A percentile compares a stretch with the other conserved stretches of the same genome.
These are phyloP conservation scores for Pythium oligandrum DNA, from an alignment of 352 stramenopile species.

Conservation along the genomic window DNA sequence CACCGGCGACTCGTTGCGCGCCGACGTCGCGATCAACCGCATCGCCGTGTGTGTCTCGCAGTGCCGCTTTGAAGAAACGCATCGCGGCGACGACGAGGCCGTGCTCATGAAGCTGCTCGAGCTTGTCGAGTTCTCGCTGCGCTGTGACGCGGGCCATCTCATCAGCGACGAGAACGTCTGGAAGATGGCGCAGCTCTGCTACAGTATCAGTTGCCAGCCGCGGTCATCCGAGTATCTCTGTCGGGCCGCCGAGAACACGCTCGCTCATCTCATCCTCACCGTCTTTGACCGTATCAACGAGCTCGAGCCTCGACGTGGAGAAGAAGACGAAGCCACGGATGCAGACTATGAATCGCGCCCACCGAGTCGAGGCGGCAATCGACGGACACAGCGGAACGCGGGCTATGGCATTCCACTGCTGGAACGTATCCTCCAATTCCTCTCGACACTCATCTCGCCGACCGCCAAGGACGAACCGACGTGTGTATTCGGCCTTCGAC, in stretches of 20 bases:
- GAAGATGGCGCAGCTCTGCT: conserved; percentile 95
- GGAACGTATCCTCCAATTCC: conserved; percentile 92
- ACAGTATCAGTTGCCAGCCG: conserved; percentile 92
- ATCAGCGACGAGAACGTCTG: conserved; percentile 92
- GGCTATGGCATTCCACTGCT: conserved; percentile 87
- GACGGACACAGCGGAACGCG: neutral
- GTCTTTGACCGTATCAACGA: conserved; percentile 92
- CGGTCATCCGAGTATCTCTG: conserved; percentile 89
- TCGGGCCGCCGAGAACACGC: conserved; percentile 93
- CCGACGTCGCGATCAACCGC: conserved; percentile 90
- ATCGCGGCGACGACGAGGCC: conserved; percentile 88
- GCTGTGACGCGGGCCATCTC: conserved; percentile 87
- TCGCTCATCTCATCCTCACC: conserved; percentile 96
- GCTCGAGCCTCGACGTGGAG: conserved; percentile 28
- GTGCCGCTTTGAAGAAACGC: conserved; percentile 95
- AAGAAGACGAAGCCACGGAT: conserved; percentile 13
- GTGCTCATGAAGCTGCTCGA: conserved; percentile 96
- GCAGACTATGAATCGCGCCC: conserved; percentile 2
- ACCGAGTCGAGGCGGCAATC: neutral
- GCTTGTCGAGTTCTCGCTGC: conserved; percentile 93
- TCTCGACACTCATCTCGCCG: conserved; percentile 92
- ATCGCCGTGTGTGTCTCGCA: conserved; percentile 91
- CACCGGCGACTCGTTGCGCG: conserved; percentile 80
- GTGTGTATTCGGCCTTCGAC: conserved; percentile 87
- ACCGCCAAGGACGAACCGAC: conserved; percentile 87